phyloP scores from a whole-genome alignment of 208 protist species.

The Balamuthia mandrillaris region DNA sequence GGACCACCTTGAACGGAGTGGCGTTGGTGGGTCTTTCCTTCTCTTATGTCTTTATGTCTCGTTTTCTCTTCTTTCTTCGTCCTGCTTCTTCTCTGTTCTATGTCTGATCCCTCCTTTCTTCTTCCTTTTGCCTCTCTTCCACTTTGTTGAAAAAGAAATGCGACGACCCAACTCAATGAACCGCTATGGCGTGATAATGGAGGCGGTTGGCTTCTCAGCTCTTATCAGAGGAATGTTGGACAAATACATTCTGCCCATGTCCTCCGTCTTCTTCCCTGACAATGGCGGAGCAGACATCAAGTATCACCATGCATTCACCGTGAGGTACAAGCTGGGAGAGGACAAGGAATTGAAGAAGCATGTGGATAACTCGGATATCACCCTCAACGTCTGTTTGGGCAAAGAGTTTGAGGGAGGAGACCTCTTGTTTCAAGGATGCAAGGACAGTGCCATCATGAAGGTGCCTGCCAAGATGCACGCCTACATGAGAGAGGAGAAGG shows the following conservation, averaged over 20 bases:
- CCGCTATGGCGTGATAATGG: neutral
- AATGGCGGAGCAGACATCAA: neutral
- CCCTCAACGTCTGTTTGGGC: slow-evolving; percentile 19
- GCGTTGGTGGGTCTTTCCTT: too few species aligned
- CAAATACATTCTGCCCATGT: slow-evolving; percentile 10
- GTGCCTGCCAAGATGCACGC: neutral
- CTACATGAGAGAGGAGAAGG: neutral
- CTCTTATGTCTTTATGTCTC: too few species aligned
- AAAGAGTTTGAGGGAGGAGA: slow-evolving; percentile 2
- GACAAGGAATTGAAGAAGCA: slow-evolving; percentile 22
- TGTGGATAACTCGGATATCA: slow-evolving; percentile 8
- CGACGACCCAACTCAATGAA: slow-evolving; percentile 20
- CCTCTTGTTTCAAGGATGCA: slow-evolving; percentile 15
- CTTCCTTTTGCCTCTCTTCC: too few species aligned
- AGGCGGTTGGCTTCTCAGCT: neutral
- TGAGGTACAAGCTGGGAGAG: neutral
- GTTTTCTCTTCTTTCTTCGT: too few species aligned
- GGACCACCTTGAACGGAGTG: neutral
- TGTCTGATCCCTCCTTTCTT: too few species aligned
- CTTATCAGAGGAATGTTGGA: neutral
- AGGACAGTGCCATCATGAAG: neutral
- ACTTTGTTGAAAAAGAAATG: too few species aligned
- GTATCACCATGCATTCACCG: slow-evolving; percentile 10
- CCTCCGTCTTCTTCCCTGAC: neutral
- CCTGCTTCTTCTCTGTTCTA: too few species aligned